Conservation (phyloP, 352 stramenopile genomes). For the Pythium brassicae region DNA sequence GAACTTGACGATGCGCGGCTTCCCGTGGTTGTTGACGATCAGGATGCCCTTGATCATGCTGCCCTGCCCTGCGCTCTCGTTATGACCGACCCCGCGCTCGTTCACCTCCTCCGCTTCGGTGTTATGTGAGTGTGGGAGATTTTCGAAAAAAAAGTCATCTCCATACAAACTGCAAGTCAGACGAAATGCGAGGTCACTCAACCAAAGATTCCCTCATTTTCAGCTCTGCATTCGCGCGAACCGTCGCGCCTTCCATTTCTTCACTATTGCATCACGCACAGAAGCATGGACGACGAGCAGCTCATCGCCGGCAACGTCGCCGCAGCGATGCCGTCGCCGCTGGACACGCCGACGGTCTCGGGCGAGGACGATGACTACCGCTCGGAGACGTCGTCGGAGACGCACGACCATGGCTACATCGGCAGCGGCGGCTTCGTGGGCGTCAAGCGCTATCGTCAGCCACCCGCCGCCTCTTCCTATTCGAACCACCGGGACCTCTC, state of each 20-base stretch:
- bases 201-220: too few relatives aligned
- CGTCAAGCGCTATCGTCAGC: constrained; percentile 20
- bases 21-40: constrained; percentile 99
- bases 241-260: too few relatives aligned
- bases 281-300: background rate
- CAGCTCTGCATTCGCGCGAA: too few relatives aligned
- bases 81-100: too few relatives aligned
- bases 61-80: background rate
- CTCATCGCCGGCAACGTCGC: background rate
- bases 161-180: too few relatives aligned
- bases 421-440: background rate
- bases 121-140: too few relatives aligned
- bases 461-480: constrained; percentile 32
- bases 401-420: constrained; percentile 25
- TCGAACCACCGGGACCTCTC: constrained; percentile 68
- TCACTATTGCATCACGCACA: too few relatives aligned
- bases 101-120: too few relatives aligned
- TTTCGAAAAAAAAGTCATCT: too few relatives aligned
- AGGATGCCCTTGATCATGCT: constrained; percentile 98
- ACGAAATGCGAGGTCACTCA: too few relatives aligned
- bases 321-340: constrained; percentile 27
- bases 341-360: constrained; percentile 46
- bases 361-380: constrained; percentile 77
- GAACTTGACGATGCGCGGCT: constrained; percentile 98
- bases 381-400: constrained; percentile 70